Percentiles rank a stretch among this genome's conserved stretches.
phyloP scores from a whole-genome alignment of 441 rosid genomes.

The Syzygium syzygioides region DNA sequence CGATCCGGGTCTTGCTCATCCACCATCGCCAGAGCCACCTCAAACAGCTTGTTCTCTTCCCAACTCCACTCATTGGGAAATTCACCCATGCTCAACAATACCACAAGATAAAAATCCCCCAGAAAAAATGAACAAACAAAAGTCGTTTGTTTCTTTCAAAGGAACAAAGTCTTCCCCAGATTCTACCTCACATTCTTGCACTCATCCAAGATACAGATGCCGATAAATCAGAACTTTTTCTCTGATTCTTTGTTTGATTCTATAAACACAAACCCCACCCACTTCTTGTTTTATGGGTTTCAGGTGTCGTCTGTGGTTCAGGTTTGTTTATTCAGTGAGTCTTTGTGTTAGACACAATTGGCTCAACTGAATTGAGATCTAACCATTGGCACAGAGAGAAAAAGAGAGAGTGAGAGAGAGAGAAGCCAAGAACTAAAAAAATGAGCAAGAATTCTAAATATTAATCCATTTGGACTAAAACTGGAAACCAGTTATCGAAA shows the following conservation, averaged over 20 bases:
- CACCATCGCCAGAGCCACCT: slow-evolving; percentile 61
- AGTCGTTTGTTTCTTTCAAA: not conserved
- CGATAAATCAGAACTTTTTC: slow-evolving; percentile 19
- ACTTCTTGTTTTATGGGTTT: slow-evolving; percentile 16
- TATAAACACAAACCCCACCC: not conserved
- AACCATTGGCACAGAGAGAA: slow-evolving; percentile 18
- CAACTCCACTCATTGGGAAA: slow-evolving; percentile 52
- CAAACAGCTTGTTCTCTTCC: slow-evolving; percentile 75
- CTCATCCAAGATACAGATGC: slow-evolving; percentile 13
- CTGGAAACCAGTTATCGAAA: slow-evolving; percentile 28
- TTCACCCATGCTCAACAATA: slow-evolving; percentile 25
- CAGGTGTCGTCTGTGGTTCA: slow-evolving; percentile 23
- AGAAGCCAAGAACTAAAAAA: not conserved
- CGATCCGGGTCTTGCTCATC: slow-evolving; percentile 48
- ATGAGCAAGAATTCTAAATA: not conserved
- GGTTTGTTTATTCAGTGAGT: slow-evolving; percentile 1
- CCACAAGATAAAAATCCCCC: not conserved
- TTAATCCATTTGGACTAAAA: slow-evolving; percentile 17
- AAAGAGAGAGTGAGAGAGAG: not conserved
- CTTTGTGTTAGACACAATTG: slow-evolving; percentile 20
- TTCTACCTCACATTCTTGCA: slow-evolving; percentile 29
- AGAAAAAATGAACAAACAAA: not conserved
- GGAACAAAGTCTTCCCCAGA: slow-evolving; percentile 17
- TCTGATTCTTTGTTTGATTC: slow-evolving; percentile 18
- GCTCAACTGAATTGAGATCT: slow-evolving; percentile 15